Conservation (phyloP, 139 green algal species). For the Haematococcus lacustris region DNA sequence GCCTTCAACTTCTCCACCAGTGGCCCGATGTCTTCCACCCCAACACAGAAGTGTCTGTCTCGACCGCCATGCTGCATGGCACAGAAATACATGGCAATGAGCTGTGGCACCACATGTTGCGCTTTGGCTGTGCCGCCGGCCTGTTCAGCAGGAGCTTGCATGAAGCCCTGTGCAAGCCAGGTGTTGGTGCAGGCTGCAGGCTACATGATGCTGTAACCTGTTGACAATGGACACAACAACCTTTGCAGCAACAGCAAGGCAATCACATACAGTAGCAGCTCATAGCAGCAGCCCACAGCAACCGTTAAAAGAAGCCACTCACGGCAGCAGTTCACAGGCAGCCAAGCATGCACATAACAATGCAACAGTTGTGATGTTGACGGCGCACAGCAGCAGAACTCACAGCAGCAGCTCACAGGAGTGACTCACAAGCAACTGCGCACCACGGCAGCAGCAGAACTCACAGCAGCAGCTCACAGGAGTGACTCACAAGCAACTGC, state of each 20-base stretch:
- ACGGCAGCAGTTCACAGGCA: background rate
- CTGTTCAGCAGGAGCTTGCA: no score
- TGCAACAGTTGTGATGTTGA: background rate
- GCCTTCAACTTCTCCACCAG: conserved; percentile 58
- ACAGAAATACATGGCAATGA: background rate
- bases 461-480: background rate
- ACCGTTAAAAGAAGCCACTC: no score
- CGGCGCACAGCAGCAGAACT: background rate
- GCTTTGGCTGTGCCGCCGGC: background rate
- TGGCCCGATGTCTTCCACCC: conserved; percentile 51
- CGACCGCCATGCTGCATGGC: conserved; percentile 63
- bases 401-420: background rate
- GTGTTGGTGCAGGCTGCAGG: no score
- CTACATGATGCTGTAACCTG: no score
- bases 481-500: background rate
- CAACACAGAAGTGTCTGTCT: conserved; percentile 81
- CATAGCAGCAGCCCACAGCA: no score
- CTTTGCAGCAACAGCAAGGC: no score
- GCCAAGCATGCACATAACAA: background rate
- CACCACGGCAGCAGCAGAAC: background rate
- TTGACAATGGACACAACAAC: no score
- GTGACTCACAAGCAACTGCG: background rate
- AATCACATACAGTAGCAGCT: background rate
- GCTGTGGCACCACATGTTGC: background rate
- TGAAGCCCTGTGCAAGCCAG: no score